Evolutionary conservation across 495 filamentous ascomycete genomes (phyloP), one percentile per base, ranked within the genome.

Genomic region (Amphirosellinia nigrospora): DNA sequence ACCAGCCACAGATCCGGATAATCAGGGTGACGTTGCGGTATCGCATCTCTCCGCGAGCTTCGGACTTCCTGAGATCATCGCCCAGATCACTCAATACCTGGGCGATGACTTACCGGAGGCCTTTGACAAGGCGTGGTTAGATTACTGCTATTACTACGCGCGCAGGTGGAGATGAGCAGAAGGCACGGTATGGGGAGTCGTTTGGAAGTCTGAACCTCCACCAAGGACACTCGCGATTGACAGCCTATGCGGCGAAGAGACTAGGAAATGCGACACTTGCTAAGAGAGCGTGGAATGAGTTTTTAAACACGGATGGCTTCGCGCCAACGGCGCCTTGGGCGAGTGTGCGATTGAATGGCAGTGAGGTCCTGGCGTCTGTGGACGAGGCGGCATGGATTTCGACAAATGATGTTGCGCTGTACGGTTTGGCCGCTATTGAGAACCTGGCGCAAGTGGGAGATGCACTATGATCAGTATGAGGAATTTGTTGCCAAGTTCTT

Each of bases 21-120:
- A 84, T 60, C 66, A 64, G n/a, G 83, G 82, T 34, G 66, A 71
- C 16, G 80, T 85, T 26, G 69, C 66, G 16, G 74, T 86, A 16
- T 81, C 80, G 0, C 83, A 85, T 64, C 74, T 86, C 28, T 78
- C 78, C 0, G 81, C 81, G 19, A 79, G 83, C 62, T 86, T 86
- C 72, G 83, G 84, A 21, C 64, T 85, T 6, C 80, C 80, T 1
- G 83, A 85, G 63, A 78, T 85, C 21, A 68, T 82, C 53, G 74
- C 81, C 2, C 81, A 85, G 69, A 21, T 81, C 2, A 73, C 81
- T 0, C 79, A 82, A 39, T 78, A 81, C 67, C 59, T 77, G 7
- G 76, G 74, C 19, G 71, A 74, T 3, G 74, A 72, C 46, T 19
- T 77, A 9, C 74, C 79, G 1, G 70, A 71, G 13, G 74, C 73